phyloP scores from a whole-genome alignment of 140 eudicot genomes.

The Erigeron philadelphicus region DNA sequence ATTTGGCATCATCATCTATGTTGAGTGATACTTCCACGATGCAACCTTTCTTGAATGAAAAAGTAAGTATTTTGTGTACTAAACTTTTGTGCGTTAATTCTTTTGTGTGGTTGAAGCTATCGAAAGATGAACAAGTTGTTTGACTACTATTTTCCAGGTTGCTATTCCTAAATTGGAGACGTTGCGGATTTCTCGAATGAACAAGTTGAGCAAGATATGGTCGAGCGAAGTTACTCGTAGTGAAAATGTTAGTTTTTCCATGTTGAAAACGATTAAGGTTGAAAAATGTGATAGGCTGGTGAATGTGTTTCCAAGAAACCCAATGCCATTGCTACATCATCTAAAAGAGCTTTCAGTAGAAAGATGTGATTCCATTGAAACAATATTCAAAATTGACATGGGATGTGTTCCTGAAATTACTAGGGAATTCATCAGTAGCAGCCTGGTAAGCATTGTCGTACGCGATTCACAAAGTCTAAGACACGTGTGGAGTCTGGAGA shows the following conservation, averaged over 20 bases:
- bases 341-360: neutral
- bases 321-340: neutral
- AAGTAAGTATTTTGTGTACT: no score
- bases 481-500: neutral
- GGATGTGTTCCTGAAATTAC: neutral
- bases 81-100: no score
- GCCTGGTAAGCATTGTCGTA: neutral
- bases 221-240: neutral
- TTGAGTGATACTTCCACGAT: neutral
- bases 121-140: no score
- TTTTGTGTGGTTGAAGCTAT: no score
- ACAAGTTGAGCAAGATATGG: conserved; percentile 15
- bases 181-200: neutral
- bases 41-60: neutral
- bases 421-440: neutral
- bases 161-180: neutral
- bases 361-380: neutral
- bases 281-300: neutral
- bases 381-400: neutral
- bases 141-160: neutral
- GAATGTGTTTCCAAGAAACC: neutral
- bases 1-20: neutral
- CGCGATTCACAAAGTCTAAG: neutral
- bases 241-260: neutral
- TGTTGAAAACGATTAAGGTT: neutral